Percentiles rank a stretch among this genome's conserved stretches.
phyloP scores from a whole-genome alignment of 208 protist genomes.

The Acanthamoeba sp. region DNA sequence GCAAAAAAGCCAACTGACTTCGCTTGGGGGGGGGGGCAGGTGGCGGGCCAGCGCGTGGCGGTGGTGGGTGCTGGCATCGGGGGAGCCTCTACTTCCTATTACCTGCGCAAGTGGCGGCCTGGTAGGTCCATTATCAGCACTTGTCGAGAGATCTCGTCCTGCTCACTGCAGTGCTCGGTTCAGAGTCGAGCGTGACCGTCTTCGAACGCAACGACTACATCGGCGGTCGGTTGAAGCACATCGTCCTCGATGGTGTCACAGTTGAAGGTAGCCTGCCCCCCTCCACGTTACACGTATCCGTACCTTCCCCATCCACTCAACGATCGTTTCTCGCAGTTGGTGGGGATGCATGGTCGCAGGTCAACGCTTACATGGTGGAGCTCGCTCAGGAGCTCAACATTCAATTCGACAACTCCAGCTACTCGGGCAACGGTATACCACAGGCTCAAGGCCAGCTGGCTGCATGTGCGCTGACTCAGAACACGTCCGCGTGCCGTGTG shows the following conservation, averaged over 20 bases:
- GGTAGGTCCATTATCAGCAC: not conserved
- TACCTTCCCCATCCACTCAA: not conserved
- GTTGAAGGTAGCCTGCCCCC: not conserved
- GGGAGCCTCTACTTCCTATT: constrained; percentile 56
- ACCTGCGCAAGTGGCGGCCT: constrained; percentile 45
- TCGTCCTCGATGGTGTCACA: constrained; percentile 4
- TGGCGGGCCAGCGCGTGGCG: not conserved
- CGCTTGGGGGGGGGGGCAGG: not conserved
- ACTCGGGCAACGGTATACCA: constrained; percentile 34
- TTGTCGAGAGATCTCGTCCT: not conserved
- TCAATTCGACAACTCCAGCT: constrained; percentile 56
- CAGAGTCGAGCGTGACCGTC: constrained; percentile 17
- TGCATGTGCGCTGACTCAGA: too few relatives aligned
- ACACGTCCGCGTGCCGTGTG: not conserved
- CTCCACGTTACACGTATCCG: not conserved
- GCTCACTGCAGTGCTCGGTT: not conserved
- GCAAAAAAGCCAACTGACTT: too few relatives aligned
- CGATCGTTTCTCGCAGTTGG: not conserved
- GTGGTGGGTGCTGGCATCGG: constrained; percentile 41
- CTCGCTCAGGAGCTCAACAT: constrained; percentile 58
- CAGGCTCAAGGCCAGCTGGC: too few relatives aligned
- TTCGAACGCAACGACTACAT: constrained; percentile 74
- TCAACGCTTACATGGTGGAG: constrained; percentile 69
- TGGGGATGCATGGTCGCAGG: constrained; percentile 61
- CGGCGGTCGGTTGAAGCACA: constrained; percentile 49